Conservation (phyloP, 2,329 filamentous ascomycete species). For the Fusarium sp. region DNA sequence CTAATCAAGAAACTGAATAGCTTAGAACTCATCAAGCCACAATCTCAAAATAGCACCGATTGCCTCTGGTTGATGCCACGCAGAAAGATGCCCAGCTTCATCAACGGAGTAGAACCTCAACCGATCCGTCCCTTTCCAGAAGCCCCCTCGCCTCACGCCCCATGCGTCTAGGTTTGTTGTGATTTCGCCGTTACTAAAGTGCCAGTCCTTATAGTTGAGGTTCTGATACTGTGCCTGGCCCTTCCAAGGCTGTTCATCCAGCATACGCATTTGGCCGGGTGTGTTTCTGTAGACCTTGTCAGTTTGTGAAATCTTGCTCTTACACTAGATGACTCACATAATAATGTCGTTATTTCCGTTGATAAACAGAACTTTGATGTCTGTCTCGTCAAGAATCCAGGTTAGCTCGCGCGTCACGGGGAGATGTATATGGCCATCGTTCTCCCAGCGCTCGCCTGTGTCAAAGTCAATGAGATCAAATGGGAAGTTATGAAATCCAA, state of each 20-base stretch:
- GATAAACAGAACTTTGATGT: background rate
- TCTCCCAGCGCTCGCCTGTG: slow-evolving; percentile 19
- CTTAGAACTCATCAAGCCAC: background rate
- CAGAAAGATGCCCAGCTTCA: slow-evolving; percentile 18
- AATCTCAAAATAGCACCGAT: background rate
- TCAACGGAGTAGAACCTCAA: slow-evolving; percentile 30
- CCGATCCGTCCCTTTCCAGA: slow-evolving; percentile 25
- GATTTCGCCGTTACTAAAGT: slow-evolving; percentile 12
- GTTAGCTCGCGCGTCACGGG: background rate
- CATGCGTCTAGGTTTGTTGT: background rate
- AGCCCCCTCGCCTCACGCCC: slow-evolving; percentile 4
- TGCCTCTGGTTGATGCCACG: background rate
- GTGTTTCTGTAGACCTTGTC: background rate
- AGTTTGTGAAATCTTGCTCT: background rate
- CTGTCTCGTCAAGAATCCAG: background rate
- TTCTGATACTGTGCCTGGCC: background rate
- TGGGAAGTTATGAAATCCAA: slow-evolving; percentile 10
- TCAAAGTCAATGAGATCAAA: slow-evolving; percentile 24
- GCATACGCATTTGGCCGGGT: background rate
- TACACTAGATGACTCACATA: background rate
- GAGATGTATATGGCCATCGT: slow-evolving; percentile 6
- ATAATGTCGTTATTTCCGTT: background rate
- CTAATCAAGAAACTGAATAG: background rate
- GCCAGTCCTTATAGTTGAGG: background rate
- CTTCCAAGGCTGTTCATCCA: background rate